Base-by-base conservation (phyloP, 2,329 filamentous ascomycete species). In the Sporothrix sp. region DNA sequence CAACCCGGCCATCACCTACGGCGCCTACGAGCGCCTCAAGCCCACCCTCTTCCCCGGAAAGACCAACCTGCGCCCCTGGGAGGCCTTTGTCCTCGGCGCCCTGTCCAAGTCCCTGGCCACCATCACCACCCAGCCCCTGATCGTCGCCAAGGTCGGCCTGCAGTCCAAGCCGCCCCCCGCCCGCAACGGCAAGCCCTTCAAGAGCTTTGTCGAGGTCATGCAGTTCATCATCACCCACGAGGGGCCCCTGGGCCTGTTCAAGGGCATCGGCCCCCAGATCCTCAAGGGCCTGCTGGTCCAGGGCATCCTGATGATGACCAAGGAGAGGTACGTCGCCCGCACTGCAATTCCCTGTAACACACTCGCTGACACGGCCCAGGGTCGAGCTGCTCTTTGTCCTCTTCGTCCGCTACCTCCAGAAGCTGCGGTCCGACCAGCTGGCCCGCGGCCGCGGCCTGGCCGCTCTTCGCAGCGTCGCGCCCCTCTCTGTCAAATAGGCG, bases 241-340 rank as follows among this genome's bases (percentile, higher is more conserved):
- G 64, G 93, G 93, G 3, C 65, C 78, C 1, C 61, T 84, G 11
- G 85, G 85, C n/a, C 74, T 98, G 1, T 98, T 97, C 74, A 98
- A 98, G 71, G 93, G 93, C 37, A 95, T 98, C 58, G 89, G 81
- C 0, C 93, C 93, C 3, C 93, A 98, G 66, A 85, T 98, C 47
- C 68, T 89, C 53, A 98, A 98, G 69, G 93, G 93, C 1, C 70
- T 98, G 48, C 65, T 98, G 44, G 93, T 98, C 2, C 93, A 98
- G 64, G 93, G 93, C 45, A 81, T 98, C 51, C 73, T 98, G 35
- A 98, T 98, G 93, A 98, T 96, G 89, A 93, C 89, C 43, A 98
- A 98, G 71, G 93, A 98, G 70, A 79, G 89, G 86, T 89, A 74
- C 58, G 74, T 61, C 7, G 11, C 30, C 1, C 6, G n/a, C n/a